Percentiles rank a stretch among this genome's conserved stretches.
Evolutionary conservation across 192 early-diverging fungal species (phyloP).

Genomic region (Chytriomyces sp.): DNA sequence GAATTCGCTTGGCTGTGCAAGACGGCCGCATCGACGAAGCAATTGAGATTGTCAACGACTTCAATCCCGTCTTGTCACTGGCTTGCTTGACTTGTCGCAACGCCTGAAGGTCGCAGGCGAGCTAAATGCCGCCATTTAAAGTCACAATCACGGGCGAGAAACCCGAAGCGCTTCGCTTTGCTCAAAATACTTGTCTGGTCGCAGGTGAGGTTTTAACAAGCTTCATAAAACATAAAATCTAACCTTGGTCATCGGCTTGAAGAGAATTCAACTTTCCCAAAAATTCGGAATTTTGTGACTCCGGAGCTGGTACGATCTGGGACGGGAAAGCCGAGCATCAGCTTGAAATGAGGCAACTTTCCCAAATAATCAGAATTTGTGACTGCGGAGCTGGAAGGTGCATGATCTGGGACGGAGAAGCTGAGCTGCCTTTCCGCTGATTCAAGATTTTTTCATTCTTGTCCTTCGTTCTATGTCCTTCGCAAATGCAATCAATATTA

Average conservation of each 20-base stretch:
- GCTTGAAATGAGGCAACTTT: too few species aligned
- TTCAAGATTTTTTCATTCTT: too few species aligned
- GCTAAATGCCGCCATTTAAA: conserved; percentile 91
- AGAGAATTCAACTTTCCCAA: conserved; percentile 80
- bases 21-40: conserved; percentile 88
- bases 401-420: too few species aligned
- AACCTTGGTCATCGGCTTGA: conserved; percentile 67
- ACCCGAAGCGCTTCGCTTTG: conserved; percentile 89
- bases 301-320: conserved; percentile 65
- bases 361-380: too few species aligned
- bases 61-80: conserved; percentile 92
- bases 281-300: conserved; percentile 81
- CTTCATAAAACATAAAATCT: background rate
- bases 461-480: too few species aligned
- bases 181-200: conserved; percentile 92
- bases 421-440: too few species aligned
- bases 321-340: too few species aligned
- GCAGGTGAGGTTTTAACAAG: conserved; percentile 56
- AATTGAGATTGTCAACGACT: conserved; percentile 95
- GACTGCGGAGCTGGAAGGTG: too few species aligned
- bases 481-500: too few species aligned
- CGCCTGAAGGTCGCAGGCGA: conserved; percentile 92
- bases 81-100: conserved; percentile 86
- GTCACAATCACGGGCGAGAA: conserved; percentile 87
- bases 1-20: conserved; percentile 90